A percentile compares a stretch with the other conserved stretches of the same genome.
phyloP scores from a whole-genome alignment of 2,329 filamentous ascomycete genomes.

The Trichothecium sympodiale region DNA sequence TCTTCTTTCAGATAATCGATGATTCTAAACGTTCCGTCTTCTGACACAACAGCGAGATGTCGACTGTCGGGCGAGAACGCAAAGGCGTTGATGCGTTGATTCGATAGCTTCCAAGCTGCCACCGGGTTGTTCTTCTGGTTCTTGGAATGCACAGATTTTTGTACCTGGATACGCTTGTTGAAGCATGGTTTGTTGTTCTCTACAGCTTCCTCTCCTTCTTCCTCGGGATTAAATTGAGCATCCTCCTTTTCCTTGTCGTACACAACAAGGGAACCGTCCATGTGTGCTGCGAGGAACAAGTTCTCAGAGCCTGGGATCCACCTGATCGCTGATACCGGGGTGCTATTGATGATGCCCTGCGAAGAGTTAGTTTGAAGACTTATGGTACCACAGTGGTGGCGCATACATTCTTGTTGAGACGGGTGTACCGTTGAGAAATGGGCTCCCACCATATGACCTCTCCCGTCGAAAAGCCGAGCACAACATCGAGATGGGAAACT shows the following conservation, averaged over 20 bases:
- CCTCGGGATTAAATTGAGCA: slow-evolving; percentile 63
- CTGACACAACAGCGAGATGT: slow-evolving; percentile 80
- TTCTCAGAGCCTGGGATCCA: slow-evolving; percentile 95
- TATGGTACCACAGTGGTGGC: background rate
- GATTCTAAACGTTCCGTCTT: slow-evolving; percentile 80
- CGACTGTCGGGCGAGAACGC: slow-evolving; percentile 83
- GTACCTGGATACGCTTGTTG: slow-evolving; percentile 52
- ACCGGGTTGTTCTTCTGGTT: slow-evolving; percentile 93
- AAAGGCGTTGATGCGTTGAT: slow-evolving; percentile 82
- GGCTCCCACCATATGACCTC: slow-evolving; percentile 99
- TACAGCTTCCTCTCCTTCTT: slow-evolving; percentile 37
- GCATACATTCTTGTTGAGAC: slow-evolving; percentile 85
- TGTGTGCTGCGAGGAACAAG: slow-evolving; percentile 81
- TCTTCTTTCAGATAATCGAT: slow-evolving; percentile 88
- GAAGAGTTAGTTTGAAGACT: slow-evolving; percentile 1
- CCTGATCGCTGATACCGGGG: slow-evolving; percentile 73
- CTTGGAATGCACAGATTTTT: slow-evolving; percentile 86
- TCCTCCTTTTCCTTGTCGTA: slow-evolving; percentile 98
- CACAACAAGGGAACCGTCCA: slow-evolving; percentile 81
- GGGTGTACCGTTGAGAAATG: slow-evolving; percentile 87
- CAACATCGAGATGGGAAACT: slow-evolving; percentile 70
- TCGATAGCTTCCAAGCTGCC: slow-evolving; percentile 83
- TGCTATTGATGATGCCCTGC: slow-evolving; percentile 78
- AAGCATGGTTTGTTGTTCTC: slow-evolving; percentile 21
- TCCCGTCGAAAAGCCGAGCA: slow-evolving; percentile 92